Evolutionary conservation across 306 rosid species (phyloP).

Genomic region (Albizia julibrissin): DNA sequence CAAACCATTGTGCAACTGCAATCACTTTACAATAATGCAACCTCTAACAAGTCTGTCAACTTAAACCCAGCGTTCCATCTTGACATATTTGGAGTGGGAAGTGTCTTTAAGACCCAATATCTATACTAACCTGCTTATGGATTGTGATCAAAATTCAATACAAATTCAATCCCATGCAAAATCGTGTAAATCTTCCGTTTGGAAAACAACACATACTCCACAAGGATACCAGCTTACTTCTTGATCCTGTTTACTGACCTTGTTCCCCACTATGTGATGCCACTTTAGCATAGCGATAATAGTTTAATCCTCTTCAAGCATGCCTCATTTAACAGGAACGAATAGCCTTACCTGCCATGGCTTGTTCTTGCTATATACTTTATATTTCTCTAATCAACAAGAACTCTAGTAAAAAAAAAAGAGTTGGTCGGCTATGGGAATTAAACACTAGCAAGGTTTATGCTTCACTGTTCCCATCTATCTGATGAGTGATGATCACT

Average conservation of each 20-base stretch:
- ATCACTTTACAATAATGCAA: constrained; percentile 10
- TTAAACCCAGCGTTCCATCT: constrained; percentile 7
- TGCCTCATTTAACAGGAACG: neutral
- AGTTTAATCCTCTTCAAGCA: constrained; percentile 15
- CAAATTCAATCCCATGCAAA: constrained; percentile 18
- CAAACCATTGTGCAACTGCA: constrained; percentile 13
- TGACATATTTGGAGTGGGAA: constrained; percentile 10
- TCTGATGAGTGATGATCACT: neutral
- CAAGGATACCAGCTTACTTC: constrained; percentile 11
- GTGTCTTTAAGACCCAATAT: neutral
- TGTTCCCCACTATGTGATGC: constrained; percentile 10
- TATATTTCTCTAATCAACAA: neutral
- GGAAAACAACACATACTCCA: constrained; percentile 15
- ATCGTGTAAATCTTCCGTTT: neutral
- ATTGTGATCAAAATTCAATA: constrained; percentile 14
- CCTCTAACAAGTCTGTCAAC: constrained; percentile 20
- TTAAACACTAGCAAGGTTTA: constrained; percentile 24
- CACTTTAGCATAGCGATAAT: constrained; percentile 6
- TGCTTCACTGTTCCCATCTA: constrained; percentile 1
- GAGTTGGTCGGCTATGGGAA: neutral
- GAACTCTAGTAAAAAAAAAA: neutral
- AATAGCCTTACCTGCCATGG: neutral
- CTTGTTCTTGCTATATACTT: neutral
- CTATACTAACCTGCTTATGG: constrained; percentile 23
- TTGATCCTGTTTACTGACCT: constrained; percentile 1